phyloP scores from a whole-genome alignment of 164 flowering plant genomes.

The Liquidambar formosana region DNA sequence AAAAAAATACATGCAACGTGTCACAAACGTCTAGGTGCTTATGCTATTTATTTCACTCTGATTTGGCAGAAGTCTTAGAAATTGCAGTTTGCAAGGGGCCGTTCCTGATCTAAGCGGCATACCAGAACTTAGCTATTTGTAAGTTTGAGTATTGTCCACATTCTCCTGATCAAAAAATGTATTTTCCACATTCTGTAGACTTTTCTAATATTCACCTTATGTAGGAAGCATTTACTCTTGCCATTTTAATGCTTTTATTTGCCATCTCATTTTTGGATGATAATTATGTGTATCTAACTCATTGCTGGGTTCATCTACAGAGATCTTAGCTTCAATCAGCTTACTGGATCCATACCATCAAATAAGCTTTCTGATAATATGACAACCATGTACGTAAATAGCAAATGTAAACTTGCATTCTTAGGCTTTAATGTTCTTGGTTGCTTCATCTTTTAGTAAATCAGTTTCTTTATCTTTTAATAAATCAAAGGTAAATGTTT shows the following conservation, averaged over 20 bases:
- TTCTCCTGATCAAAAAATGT: neutral
- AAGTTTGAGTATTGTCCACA: slow-evolving; percentile 28
- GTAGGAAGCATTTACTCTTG: slow-evolving; percentile 2
- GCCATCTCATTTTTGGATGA: neutral
- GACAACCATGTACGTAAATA: slow-evolving; percentile 69
- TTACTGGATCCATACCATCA: slow-evolving; percentile 64
- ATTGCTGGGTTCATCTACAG: slow-evolving; percentile 35
- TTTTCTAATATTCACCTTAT: neutral
- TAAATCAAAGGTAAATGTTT: too few species aligned
- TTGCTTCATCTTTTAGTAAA: too few species aligned
- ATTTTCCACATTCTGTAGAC: too few species aligned
- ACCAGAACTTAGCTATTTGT: slow-evolving; percentile 61
- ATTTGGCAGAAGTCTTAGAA: slow-evolving; percentile 76
- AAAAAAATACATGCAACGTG: neutral
- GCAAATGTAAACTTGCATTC: neutral
- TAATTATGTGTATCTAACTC: neutral
- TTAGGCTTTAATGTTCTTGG: too few species aligned
- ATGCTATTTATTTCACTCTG: slow-evolving; percentile 10
- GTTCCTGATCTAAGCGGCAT: slow-evolving; percentile 73
- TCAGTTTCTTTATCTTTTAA: too few species aligned
- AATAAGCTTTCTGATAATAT: slow-evolving; percentile 53
- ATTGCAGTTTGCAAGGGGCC: slow-evolving; percentile 75
- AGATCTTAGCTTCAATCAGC: slow-evolving; percentile 80
- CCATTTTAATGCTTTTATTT: neutral
- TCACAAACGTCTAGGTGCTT: slow-evolving; percentile 1